These are phyloP conservation scores for Monosporascus sp. DNA, from an alignment of 2,329 filamentous ascomycete species.

Conservation along the genomic window DNA sequence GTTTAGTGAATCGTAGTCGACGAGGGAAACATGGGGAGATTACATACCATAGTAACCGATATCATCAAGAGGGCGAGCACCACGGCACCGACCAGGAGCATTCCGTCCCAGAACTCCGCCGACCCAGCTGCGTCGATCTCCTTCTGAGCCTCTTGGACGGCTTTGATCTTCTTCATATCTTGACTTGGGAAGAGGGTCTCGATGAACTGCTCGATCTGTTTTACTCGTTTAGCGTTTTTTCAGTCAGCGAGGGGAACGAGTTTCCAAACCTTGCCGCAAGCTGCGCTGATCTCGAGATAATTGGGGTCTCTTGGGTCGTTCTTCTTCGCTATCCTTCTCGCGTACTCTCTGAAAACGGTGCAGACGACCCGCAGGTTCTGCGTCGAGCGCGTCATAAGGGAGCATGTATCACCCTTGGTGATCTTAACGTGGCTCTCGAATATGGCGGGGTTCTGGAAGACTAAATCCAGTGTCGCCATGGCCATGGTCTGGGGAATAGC, in stretches of 20 bases:
- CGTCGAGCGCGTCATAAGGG: conserved; percentile 86
- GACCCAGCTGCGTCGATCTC: conserved; percentile 32
- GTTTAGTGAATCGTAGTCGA: conserved; percentile 9
- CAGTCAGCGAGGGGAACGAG: conserved; percentile 2
- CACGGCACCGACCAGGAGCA: conserved; percentile 63
- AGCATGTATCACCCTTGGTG: conserved; percentile 87
- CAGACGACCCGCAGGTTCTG: conserved; percentile 82
- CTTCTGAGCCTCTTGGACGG: conserved; percentile 30
- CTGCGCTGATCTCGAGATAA: conserved; percentile 85
- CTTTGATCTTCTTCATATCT: conserved; percentile 56
- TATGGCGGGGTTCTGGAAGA: conserved; percentile 85
- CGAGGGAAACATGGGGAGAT: background rate
- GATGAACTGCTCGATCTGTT: conserved; percentile 88
- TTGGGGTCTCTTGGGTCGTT: conserved; percentile 92
- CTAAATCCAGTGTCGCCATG: conserved; percentile 85
- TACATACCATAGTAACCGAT: conserved; percentile 72
- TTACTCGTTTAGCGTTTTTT: background rate
- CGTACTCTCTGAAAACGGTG: conserved; percentile 74
- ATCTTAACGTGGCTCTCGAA: conserved; percentile 92
- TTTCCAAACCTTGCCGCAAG: conserved; percentile 69
- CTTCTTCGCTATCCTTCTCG: conserved; percentile 81
- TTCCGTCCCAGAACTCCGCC: conserved; percentile 50
- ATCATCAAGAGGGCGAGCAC: conserved; percentile 66
- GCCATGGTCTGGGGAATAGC: conserved; percentile 97
- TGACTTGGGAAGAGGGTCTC: conserved; percentile 88